Evolutionary conservation across 345 rosid species (phyloP).

Genomic region (Populus nigra): DNA sequence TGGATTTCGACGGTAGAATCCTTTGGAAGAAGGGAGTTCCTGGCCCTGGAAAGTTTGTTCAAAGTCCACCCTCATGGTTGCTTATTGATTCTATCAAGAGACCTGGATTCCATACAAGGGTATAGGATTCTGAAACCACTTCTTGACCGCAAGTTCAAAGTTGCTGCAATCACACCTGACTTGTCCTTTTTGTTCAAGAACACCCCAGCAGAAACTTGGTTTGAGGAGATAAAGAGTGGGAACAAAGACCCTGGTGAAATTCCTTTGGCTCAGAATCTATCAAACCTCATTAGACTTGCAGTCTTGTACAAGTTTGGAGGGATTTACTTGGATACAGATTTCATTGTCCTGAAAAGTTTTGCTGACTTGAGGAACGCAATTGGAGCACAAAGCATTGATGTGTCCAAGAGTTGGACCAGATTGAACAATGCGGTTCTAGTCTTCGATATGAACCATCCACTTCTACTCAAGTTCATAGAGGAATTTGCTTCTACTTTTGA

Average conservation of each 20-base stretch:
- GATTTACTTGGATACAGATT: conserved; percentile 66
- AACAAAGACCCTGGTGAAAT: conserved; percentile 73
- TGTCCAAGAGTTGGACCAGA: conserved; percentile 62
- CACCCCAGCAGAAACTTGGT: conserved; percentile 77
- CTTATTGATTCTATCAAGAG: conserved; percentile 60
- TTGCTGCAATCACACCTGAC: conserved; percentile 60
- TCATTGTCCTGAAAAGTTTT: conserved; percentile 60
- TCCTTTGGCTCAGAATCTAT: conserved; percentile 68
- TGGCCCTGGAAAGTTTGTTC: conserved; percentile 63
- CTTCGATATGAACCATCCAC: conserved; percentile 65
- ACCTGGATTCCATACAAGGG: conserved; percentile 60
- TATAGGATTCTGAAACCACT: conserved; percentile 52
- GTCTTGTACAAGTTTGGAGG: conserved; percentile 78
- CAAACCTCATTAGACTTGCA: conserved; percentile 66
- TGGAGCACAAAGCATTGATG: conserved; percentile 68
- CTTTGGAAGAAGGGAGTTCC: conserved; percentile 52
- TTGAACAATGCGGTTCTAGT: conserved; percentile 73
- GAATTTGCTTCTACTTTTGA: conserved; percentile 74
- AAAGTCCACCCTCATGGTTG: conserved; percentile 62
- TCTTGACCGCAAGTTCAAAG: conserved; percentile 44
- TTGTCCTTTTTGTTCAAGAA: conserved; percentile 46
- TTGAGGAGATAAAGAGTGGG: conserved; percentile 51
- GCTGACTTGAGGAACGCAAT: conserved; percentile 52
- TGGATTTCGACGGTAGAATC: conserved; percentile 64
- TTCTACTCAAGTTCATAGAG: conserved; percentile 53